Conservation (phyloP, 805 yeast species). For the Huiozyma naganishii region DNA sequence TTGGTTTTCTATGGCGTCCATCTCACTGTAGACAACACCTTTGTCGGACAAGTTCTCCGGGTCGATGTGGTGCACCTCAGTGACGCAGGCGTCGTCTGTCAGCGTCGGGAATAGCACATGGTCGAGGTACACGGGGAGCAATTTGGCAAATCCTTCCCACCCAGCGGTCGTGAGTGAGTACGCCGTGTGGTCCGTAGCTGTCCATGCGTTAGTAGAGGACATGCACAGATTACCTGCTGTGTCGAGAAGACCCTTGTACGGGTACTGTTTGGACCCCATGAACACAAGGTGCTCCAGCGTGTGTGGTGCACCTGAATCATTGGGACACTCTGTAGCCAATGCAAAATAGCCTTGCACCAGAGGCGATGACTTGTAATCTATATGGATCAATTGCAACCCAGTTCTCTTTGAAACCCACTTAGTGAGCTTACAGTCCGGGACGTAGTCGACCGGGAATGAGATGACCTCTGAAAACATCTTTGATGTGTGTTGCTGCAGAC, state of each 20-base stretch:
- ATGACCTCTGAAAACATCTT: slow-evolving; percentile 24
- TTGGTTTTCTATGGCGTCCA: slow-evolving; percentile 85
- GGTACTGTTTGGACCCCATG: slow-evolving; percentile 85
- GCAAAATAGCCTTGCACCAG: slow-evolving; percentile 90
- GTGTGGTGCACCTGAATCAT: slow-evolving; percentile 90
- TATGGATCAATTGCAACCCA: slow-evolving; percentile 68
- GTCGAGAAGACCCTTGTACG: slow-evolving; percentile 86
- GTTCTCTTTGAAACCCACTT: slow-evolving; percentile 75
- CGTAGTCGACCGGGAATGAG: slow-evolving; percentile 58
- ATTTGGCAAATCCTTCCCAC: slow-evolving; percentile 81
- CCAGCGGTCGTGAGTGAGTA: slow-evolving; percentile 89
- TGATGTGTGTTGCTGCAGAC: no score
- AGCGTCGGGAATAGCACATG: slow-evolving; percentile 77
- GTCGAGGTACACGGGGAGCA: slow-evolving; percentile 83
- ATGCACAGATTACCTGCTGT: slow-evolving; percentile 74
- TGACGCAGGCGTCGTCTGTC: slow-evolving; percentile 80
- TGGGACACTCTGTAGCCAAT: slow-evolving; percentile 82
- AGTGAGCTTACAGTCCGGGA: slow-evolving; percentile 50
- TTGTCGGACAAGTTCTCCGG: slow-evolving; percentile 74
- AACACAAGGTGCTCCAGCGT: slow-evolving; percentile 89
- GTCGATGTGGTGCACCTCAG: slow-evolving; percentile 93
- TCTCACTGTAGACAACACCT: slow-evolving; percentile 94
- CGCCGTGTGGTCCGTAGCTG: slow-evolving; percentile 90
- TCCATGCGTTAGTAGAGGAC: slow-evolving; percentile 93
- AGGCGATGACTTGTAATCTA: slow-evolving; percentile 69